Evolutionary conservation across 345 rosid species (phyloP).

Genomic region (Nasturtium officinale): DNA sequence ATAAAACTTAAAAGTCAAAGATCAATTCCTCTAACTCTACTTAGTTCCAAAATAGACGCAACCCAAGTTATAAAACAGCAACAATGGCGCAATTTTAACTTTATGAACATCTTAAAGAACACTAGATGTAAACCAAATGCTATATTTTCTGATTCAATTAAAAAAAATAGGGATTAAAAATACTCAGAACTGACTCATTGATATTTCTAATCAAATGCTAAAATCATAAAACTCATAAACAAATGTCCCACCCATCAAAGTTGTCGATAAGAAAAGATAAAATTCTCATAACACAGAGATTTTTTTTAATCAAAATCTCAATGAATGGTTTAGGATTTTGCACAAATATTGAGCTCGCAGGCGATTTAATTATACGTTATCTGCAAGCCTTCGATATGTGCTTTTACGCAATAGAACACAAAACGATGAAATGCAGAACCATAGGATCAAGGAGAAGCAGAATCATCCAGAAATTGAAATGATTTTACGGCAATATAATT

Average conservation of each 20-base stretch:
- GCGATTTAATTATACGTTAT: conserved; percentile 34
- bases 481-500: conserved; percentile 1
- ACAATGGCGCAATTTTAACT: background rate
- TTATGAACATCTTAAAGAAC: background rate
- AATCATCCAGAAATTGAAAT: background rate
- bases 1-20: background rate
- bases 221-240: background rate
- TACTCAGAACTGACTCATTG: background rate
- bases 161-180: background rate
- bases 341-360: conserved; percentile 87
- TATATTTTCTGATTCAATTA: background rate
- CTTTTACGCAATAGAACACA: conserved; percentile 27
- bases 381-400: conserved; percentile 93
- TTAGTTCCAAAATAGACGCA: background rate
- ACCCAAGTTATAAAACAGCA: background rate
- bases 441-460: background rate
- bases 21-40: background rate
- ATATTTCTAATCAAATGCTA: background rate
- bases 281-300: conserved; percentile 46
- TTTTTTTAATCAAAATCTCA: background rate
- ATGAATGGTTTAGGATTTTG: conserved; percentile 51
- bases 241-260: conserved; percentile 33
- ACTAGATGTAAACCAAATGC: background rate
- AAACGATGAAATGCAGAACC: background rate
- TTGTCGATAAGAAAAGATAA: conserved; percentile 35